A percentile compares a stretch with the other conserved stretches of the same genome.
These are phyloP conservation scores for Collybia nuda DNA, from an alignment of 768 basidiomycete species.

Conservation along the genomic window DNA sequence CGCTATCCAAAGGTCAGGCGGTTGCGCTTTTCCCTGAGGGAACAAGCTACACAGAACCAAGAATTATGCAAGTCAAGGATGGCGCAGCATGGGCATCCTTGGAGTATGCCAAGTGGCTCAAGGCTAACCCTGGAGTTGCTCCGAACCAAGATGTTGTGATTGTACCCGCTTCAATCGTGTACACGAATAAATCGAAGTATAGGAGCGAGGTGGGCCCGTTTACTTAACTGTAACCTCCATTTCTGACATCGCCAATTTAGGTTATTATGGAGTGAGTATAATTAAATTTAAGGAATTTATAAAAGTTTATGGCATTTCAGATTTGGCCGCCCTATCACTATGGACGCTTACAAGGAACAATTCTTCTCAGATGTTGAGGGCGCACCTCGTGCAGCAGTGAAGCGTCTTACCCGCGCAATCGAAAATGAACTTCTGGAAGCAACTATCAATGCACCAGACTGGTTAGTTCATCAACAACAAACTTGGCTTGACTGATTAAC, in stretches of 20 bases:
- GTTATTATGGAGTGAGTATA: slow-evolving; percentile 55
- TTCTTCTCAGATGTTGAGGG: slow-evolving; percentile 73
- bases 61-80: slow-evolving; percentile 91
- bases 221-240: slow-evolving; percentile 16
- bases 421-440: slow-evolving; percentile 68
- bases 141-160: slow-evolving; percentile 55
- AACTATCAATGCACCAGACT: slow-evolving; percentile 92
- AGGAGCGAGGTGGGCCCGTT: slow-evolving; percentile 73
- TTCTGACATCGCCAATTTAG: slow-evolving; percentile 1
- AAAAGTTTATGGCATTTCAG: slow-evolving; percentile 37
- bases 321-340: slow-evolving; percentile 78
- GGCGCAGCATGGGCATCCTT: slow-evolving; percentile 94
- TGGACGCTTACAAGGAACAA: slow-evolving; percentile 73
- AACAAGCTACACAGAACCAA: slow-evolving; percentile 90
- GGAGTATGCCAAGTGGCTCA: slow-evolving; percentile 84
- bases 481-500: background rate
- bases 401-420: slow-evolving; percentile 77
- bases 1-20: slow-evolving; percentile 72
- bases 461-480: slow-evolving; percentile 50
- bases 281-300: slow-evolving; percentile 8
- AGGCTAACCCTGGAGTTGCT: slow-evolving; percentile 49
- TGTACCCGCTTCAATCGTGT: slow-evolving; percentile 86
- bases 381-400: slow-evolving; percentile 76
- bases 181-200: slow-evolving; percentile 96
- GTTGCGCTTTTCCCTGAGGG: slow-evolving; percentile 96